Conservation (phyloP, 1,284 basidiomycete species). For the Sanghuangporus weigelae region DNA sequence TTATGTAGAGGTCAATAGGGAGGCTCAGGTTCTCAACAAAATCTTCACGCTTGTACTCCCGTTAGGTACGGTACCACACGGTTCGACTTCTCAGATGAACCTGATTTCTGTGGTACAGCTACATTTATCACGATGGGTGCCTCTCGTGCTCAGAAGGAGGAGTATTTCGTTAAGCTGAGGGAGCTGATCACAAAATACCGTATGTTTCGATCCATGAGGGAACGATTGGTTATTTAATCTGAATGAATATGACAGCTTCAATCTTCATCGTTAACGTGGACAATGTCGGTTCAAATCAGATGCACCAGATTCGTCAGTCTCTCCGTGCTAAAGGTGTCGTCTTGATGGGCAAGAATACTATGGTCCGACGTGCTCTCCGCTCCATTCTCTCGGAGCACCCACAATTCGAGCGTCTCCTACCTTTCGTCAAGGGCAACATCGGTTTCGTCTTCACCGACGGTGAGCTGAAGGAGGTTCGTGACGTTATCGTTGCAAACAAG, state of each 20-base stretch:
- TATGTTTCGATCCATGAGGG: constrained; percentile 37
- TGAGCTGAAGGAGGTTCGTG: constrained; percentile 94
- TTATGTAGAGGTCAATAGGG: constrained; percentile 76
- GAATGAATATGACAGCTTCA: constrained; percentile 54
- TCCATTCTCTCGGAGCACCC: constrained; percentile 87
- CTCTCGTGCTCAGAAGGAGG: constrained; percentile 84
- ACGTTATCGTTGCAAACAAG: constrained; percentile 92
- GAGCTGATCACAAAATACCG: constrained; percentile 89
- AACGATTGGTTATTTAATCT: not conserved
- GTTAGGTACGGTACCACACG: not conserved
- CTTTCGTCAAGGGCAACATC: constrained; percentile 95
- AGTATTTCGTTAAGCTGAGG: constrained; percentile 94
- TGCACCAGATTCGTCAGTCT: constrained; percentile 97
- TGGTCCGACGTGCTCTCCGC: constrained; percentile 98
- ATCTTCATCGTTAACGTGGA: constrained; percentile 99
- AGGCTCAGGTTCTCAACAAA: constrained; percentile 52
- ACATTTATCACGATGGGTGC: constrained; percentile 73
- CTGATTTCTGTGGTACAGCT: not conserved
- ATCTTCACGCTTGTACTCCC: constrained; percentile 1
- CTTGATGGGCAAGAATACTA: constrained; percentile 99
- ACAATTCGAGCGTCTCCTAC: constrained; percentile 94
- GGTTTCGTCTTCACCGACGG: constrained; percentile 96
- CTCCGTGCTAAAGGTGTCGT: constrained; percentile 96
- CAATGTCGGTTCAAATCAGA: constrained; percentile 99
- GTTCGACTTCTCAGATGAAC: not conserved